A percentile compares a stretch with the other conserved stretches of the same genome.
Conservation (phyloP, 75 land plant genomes). For the Gnetum montanum region DNA sequence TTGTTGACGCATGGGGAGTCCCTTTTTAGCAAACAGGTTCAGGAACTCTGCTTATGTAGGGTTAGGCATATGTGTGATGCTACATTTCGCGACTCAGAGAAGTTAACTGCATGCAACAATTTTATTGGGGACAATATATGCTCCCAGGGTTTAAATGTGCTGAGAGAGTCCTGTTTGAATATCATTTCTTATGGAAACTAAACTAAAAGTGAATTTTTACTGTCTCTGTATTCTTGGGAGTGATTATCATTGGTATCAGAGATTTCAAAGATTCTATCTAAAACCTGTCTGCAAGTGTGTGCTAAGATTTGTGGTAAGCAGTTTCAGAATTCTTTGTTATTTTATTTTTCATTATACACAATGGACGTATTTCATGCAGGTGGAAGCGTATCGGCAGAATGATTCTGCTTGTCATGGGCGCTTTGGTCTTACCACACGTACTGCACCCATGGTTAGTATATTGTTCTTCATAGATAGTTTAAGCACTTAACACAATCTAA, state of each 20-base stretch:
- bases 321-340: neutral
- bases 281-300: neutral
- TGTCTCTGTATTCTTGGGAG: neutral
- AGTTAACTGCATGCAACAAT: too few relatives aligned
- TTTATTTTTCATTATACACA: neutral
- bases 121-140: too few relatives aligned
- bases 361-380: conserved; percentile 32
- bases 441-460: conserved; percentile 76
- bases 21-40: too few relatives aligned
- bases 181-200: too few relatives aligned
- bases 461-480: neutral
- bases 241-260: neutral
- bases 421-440: conserved; percentile 79
- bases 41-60: too few relatives aligned
- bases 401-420: conserved; percentile 97
- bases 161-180: too few relatives aligned
- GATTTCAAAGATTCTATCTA: neutral
- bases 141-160: too few relatives aligned
- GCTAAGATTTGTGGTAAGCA: neutral
- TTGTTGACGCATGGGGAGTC: too few relatives aligned
- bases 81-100: too few relatives aligned
- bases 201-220: too few relatives aligned
- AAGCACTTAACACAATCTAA: too few relatives aligned
- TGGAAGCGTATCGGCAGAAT: conserved; percentile 86
- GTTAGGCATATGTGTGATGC: too few relatives aligned